Base-by-base conservation (phyloP, 805 yeast species). In the Candida easanensis region DNA sequence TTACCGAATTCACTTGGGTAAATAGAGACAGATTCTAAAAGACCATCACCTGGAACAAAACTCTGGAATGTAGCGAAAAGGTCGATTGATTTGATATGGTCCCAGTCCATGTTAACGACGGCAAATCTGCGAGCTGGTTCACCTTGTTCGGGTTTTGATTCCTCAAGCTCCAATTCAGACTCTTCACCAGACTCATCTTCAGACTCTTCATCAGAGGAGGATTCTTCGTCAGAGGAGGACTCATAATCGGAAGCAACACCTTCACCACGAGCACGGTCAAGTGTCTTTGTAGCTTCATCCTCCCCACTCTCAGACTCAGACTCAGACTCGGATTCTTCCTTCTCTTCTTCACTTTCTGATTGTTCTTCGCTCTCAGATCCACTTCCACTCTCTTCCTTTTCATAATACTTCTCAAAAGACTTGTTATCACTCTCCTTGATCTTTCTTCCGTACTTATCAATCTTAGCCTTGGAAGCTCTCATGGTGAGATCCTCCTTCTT, bases 71-170 rank as follows among this genome's bases (percentile, higher is more conserved):
- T 84, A 4, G 95, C 95, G 84, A 87, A 78, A 50, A 91, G 68
- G 61, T 93, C 98, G 4, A 79, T 78, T 0, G 98, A 85, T 36
- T 79, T 76, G n/a, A 93, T 74, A 58, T 93, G 86, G 56, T 93
- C 99, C 99, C 99, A 93, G 61, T 93, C 99, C 76, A 93, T 71
- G 58, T 93, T 93, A 23, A 93, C 98, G 1, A 84, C 96, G 0
- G 99, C 99, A 57, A 93, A 71, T 5, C 86, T 70, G 26, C 68
- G 69, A 1, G 95, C 73, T 23, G 96, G 95, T 2, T 91, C 97
- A 36, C 96, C 95, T 39, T 80, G 83, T 38, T 86, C 89, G n/a
- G 93, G 85, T 41, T 77, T 74, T 9, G 68, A 69, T 50, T 80
- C 85, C 19, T 75, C 64, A 17, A 77, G 85, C 3, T 77, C 69